These are phyloP conservation scores for Solidago caesia DNA, from an alignment of 129 eudicot species.

Conservation along the genomic window DNA sequence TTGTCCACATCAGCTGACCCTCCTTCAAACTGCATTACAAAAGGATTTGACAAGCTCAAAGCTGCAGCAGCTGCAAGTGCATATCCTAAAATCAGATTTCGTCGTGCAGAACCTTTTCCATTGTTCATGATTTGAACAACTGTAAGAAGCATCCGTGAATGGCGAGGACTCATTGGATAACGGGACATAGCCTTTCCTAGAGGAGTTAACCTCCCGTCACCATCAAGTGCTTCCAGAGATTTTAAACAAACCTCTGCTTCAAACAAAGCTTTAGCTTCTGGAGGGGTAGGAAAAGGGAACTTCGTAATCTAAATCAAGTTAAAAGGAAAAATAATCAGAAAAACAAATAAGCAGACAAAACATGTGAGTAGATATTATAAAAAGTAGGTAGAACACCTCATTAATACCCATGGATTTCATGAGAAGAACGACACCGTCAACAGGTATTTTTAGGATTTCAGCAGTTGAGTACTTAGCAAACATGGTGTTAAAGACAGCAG, in stretches of 20 bases:
- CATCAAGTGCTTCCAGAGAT: slow-evolving; percentile 77
- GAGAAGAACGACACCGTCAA: slow-evolving; percentile 91
- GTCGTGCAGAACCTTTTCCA: slow-evolving; percentile 38
- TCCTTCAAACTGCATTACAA: slow-evolving; percentile 60
- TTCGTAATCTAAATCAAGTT: slow-evolving; percentile 61
- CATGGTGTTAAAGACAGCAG: slow-evolving; percentile 67
- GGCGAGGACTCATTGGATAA: slow-evolving; percentile 96
- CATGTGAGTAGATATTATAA: neutral
- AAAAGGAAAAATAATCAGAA: neutral
- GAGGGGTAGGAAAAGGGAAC: slow-evolving; percentile 93
- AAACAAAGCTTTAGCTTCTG: slow-evolving; percentile 49
- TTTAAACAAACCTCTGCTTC: slow-evolving; percentile 83
- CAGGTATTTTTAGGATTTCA: slow-evolving; percentile 85
- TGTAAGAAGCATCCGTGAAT: slow-evolving; percentile 91
- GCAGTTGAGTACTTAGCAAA: slow-evolving; percentile 68
- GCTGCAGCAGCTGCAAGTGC: slow-evolving; percentile 96
- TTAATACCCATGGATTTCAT: slow-evolving; percentile 94
- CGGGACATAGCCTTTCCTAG: slow-evolving; percentile 91
- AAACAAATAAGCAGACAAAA: neutral
- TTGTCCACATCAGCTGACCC: slow-evolving; percentile 12
- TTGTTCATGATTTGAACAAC: slow-evolving; percentile 64
- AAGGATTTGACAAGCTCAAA: slow-evolving; percentile 85
- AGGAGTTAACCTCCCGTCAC: slow-evolving; percentile 61
- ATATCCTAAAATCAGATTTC: slow-evolving; percentile 64
- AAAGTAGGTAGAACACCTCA: slow-evolving; percentile 39